Evolutionary conservation across 371 early-diverging fungal species (phyloP), one percentile per base, ranked within the genome.

Genomic region (Mortierella sp.): DNA sequence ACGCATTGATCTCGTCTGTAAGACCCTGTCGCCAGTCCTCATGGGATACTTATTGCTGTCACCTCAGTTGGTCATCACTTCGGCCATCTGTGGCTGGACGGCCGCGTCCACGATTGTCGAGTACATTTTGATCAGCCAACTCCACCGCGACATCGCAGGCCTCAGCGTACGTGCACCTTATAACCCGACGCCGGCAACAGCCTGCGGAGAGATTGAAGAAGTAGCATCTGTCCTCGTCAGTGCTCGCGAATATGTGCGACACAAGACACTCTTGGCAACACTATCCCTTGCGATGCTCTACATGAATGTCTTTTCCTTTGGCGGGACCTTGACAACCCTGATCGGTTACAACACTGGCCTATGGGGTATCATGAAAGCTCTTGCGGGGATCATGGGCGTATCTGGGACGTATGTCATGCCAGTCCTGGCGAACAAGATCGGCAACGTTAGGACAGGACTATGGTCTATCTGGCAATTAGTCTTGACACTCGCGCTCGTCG

Each of bases 1-100:
- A 17, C 64, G 71, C 1, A 70, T 70, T n/a, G 71, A 70, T 24
- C 71, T 64, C n/a, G 50, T 70, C 11, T 70, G 71, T 50, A 64
- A 70, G 47, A 70, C 71, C 0, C 2, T 70, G 27, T 70, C 64
- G 11, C 71, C 64, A 4, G 24, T 70, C 17, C 51, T 70, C 31
- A 54, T 70, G 34, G 64, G 64, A 21, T 59, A 19, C 15, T 31
- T 70, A 11, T 14, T 54, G n/a, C 1, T 30, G 19, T 46, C 70
- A 2, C 34, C 43, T 6, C 50, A 49, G 1, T 28, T 63, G 41
- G 56, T 57, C 17, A 49, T 58, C 30, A 55, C 64, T 0, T 17
- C 59, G 6, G 49, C 50, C 26, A 64, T 70, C 34, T 59, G 60
- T 46, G 2, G 24, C 43, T 70, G 71, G 71, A 70, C 71, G 1